Base-by-base conservation (phyloP, 192 early-diverging fungal species). In the Backusella morwellensis region DNA sequence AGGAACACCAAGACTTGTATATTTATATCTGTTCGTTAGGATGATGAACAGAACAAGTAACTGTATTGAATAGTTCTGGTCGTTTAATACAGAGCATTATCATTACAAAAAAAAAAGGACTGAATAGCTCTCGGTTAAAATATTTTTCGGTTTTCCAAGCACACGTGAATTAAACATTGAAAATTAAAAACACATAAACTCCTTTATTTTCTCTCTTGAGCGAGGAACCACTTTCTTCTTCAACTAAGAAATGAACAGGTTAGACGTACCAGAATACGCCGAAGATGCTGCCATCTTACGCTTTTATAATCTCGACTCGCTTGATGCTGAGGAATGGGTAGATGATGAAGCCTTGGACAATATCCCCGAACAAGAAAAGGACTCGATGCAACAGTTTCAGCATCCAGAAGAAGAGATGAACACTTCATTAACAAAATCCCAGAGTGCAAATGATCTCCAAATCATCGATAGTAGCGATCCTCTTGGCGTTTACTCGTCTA, bases 241-340 rank as follows among this genome's bases (percentile, higher is more conserved):
- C 47, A 50, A 50, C 19, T 50, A 50, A 63, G 12, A 26, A 63
- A 56, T 52, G 68, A 72, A 72, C 42, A 41, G 70, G 6, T 17
- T 32, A 6, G 70, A 72, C 23, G 29, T 72, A 72, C 78, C 67
- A 38, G 80, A 82, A 56, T 82, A 78, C 26, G 80, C 73, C 21
- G 80, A 82, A 75, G 80, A 82, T 72, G 80, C 80, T 2, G 80
- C 80, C 41, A 82, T 90, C 70, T 77, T 90, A 36, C 79, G 86
- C 50, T 83, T 86, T 56, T 90, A 88, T 63, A 78, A 86, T 74
- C 75, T 90, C 26, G 88, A 90, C 71, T 78, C 81, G 7, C 66
- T 83, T 26, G 80, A 87, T 35, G 83, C 87, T 9, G 85, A 86
- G 44, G 66, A 67, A 15, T 90, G 88, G 88, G 78, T 83, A n/a